Percentiles rank a stretch among this genome's conserved stretches.
These are phyloP conservation scores for Ambrosia artemisiifolia DNA, from an alignment of 129 eudicot species.

Conservation along the genomic window DNA sequence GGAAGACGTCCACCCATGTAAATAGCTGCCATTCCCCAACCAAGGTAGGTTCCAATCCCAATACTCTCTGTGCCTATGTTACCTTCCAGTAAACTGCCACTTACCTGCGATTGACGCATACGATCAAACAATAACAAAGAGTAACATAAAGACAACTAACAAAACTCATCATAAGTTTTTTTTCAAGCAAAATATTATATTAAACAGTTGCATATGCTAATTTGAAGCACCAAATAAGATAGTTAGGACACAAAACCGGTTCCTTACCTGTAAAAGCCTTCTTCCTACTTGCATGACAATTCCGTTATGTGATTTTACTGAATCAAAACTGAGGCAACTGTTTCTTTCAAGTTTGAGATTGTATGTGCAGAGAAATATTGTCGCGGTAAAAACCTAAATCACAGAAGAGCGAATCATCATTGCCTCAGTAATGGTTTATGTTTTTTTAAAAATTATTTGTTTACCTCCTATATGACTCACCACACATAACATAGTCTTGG, in stretches of 20 bases:
- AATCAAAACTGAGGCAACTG: slow-evolving; percentile 14
- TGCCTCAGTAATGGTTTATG: neutral
- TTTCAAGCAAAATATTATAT: neutral
- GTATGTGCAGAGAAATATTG: slow-evolving; percentile 42
- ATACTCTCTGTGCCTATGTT: slow-evolving; percentile 26
- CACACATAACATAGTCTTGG: slow-evolving; percentile 65
- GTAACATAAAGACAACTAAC: neutral
- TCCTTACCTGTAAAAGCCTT: slow-evolving; percentile 57
- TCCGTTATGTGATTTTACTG: slow-evolving; percentile 31
- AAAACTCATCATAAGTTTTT: neutral
- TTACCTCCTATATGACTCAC: slow-evolving; percentile 36
- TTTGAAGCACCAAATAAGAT: neutral
- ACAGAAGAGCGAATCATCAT: slow-evolving; percentile 8
- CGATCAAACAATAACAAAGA: neutral
- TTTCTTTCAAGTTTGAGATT: slow-evolving; percentile 34
- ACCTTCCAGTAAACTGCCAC: slow-evolving; percentile 25
- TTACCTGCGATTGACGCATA: slow-evolving; percentile 36
- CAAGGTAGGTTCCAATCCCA: slow-evolving; percentile 60
- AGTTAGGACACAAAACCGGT: neutral
- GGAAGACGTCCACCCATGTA: slow-evolving; percentile 92
- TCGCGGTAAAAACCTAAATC: slow-evolving; percentile 47
- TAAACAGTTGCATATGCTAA: neutral
- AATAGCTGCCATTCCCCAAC: slow-evolving; percentile 92
- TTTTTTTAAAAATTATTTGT: neutral
- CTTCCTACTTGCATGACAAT: slow-evolving; percentile 57